A percentile compares a stretch with the other conserved stretches of the same genome.
Conservation (phyloP, 2,329 filamentous ascomycete species). For the Diaporthe sp. region DNA sequence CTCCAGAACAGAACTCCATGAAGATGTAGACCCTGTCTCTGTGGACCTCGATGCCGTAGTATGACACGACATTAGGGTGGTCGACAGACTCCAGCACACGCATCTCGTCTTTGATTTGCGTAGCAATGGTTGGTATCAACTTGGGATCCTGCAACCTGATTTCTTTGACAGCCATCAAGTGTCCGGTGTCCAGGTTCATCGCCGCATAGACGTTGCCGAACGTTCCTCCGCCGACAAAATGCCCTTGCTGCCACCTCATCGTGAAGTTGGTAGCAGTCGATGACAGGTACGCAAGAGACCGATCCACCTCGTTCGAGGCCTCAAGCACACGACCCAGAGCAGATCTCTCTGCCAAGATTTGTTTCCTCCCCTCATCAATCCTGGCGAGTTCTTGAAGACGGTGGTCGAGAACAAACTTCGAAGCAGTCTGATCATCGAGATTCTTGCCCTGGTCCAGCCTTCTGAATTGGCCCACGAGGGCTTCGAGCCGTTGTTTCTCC, state of each 20-base stretch:
- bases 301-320: slow-evolving; percentile 94
- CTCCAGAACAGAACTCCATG: slow-evolving; percentile 99
- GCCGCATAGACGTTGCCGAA: slow-evolving; percentile 98
- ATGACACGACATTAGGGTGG: slow-evolving; percentile 97
- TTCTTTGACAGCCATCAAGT: slow-evolving; percentile 98
- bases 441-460: slow-evolving; percentile 80
- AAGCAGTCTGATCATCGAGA: slow-evolving; percentile 87
- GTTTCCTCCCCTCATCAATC: slow-evolving; percentile 82
- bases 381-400: slow-evolving; percentile 78
- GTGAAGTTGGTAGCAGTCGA: slow-evolving; percentile 95
- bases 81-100: slow-evolving; percentile 93
- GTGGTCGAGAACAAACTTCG: slow-evolving; percentile 77
- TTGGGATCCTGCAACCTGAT: slow-evolving; percentile 97
- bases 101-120: slow-evolving; percentile 97
- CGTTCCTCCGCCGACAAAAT: slow-evolving; percentile 95
- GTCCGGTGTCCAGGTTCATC: slow-evolving; percentile 95
- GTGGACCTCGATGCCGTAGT: slow-evolving; percentile 98
- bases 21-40: slow-evolving; percentile 99
- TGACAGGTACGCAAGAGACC: slow-evolving; percentile 91
- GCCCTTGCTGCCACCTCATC: slow-evolving; percentile 98
- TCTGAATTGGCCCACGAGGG: slow-evolving; percentile 78
- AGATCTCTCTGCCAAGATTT: slow-evolving; percentile 86
- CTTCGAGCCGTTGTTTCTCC: slow-evolving; percentile 89
- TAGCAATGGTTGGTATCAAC: slow-evolving; percentile 91
- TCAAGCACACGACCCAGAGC: slow-evolving; percentile 91